phyloP scores from a whole-genome alignment of 306 rosid species.

The Sphenostylis stenocarpa region DNA sequence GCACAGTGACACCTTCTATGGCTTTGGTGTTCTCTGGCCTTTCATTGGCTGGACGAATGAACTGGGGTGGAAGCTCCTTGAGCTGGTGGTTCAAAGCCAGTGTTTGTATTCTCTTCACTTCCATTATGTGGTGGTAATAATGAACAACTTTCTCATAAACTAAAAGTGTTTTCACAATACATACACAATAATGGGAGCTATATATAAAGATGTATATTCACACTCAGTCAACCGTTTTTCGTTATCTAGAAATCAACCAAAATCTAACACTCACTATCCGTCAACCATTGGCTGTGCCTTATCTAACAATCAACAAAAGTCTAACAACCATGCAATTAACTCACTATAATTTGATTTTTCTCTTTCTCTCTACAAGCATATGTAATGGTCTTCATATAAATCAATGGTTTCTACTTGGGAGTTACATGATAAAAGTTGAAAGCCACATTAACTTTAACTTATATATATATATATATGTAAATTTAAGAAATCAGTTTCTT shows the following conservation, averaged over 20 bases:
- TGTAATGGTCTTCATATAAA: too few relatives aligned
- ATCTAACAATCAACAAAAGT: not conserved
- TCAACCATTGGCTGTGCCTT: not conserved
- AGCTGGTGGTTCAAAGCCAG: not conserved
- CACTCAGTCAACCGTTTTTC: not conserved
- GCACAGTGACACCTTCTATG: constrained; percentile 31
- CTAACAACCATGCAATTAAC: too few relatives aligned
- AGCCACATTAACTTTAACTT: too few relatives aligned
- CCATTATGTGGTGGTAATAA: constrained; percentile 24
- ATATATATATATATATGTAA: too few relatives aligned
- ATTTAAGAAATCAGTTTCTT: too few relatives aligned
- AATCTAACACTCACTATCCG: too few relatives aligned
- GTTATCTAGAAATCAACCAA: not conserved
- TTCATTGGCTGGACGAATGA: constrained; percentile 34
- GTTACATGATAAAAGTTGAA: too few relatives aligned
- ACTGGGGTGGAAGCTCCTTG: constrained; percentile 37
- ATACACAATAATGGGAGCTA: not conserved
- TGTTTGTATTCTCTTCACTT: constrained; percentile 31
- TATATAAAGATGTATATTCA: not conserved
- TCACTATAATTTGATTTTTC: too few relatives aligned
- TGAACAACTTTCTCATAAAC: not conserved
- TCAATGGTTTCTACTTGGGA: too few relatives aligned
- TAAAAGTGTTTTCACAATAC: not conserved
- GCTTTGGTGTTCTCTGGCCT: constrained; percentile 44
- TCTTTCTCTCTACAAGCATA: too few relatives aligned